Evolutionary conservation across 2,329 filamentous ascomycete genomes (phyloP).

Genomic region (Xylaria sp.): DNA sequence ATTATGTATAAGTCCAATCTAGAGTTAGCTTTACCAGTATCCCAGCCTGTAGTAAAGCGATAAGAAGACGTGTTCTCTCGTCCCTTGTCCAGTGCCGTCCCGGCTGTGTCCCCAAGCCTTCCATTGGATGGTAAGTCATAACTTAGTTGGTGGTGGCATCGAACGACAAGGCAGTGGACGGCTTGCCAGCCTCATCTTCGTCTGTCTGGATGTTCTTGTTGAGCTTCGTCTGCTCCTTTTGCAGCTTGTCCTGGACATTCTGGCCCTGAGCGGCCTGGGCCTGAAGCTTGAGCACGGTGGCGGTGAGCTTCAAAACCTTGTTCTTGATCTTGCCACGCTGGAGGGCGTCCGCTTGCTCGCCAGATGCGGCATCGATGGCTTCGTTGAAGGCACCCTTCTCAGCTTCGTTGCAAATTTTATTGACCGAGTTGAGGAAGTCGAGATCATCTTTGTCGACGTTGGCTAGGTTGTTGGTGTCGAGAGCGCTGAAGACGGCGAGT

Average conservation of each 20-base stretch:
- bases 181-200: conserved; percentile 51
- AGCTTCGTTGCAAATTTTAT: conserved; percentile 58
- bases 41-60: neutral
- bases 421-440: conserved; percentile 55
- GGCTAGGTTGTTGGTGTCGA: conserved; percentile 48
- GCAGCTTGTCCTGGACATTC: conserved; percentile 51
- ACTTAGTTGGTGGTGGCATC: conserved; percentile 39
- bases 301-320: conserved; percentile 63
- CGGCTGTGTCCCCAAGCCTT: neutral
- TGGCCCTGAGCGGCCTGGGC: conserved; percentile 57
- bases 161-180: conserved; percentile 48
- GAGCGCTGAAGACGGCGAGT: conserved; percentile 45
- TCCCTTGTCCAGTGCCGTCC: neutral
- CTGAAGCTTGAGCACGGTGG: conserved; percentile 56
- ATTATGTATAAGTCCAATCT: conserved; percentile 22
- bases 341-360: conserved; percentile 54
- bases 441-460: conserved; percentile 54
- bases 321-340: conserved; percentile 64
- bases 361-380: conserved; percentile 55
- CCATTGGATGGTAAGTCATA: neutral
- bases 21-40: neutral
- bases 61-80: conserved; percentile 4
- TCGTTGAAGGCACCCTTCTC: conserved; percentile 60
- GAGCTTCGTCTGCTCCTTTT: conserved; percentile 56
- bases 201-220: conserved; percentile 59